phyloP scores from a whole-genome alignment of 2,329 filamentous ascomycete species.

The Colletotrichum magnum region DNA sequence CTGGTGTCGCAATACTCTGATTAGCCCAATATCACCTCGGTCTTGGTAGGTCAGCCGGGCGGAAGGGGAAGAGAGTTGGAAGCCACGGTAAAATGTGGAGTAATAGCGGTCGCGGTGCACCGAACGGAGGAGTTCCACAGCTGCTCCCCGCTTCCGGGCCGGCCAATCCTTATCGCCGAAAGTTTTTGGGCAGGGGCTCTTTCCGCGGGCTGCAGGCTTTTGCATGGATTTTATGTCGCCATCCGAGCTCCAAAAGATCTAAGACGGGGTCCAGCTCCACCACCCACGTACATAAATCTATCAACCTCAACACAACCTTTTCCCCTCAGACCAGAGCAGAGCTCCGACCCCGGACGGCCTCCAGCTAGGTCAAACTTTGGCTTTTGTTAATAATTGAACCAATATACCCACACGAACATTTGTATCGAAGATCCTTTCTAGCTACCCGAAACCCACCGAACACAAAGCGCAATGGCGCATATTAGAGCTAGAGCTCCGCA shows the following conservation, averaged over 20 bases:
- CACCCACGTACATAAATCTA: constrained; percentile 36
- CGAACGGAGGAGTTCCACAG: constrained; percentile 5
- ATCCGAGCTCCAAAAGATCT: constrained; percentile 39
- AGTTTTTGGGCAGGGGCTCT: constrained; percentile 9
- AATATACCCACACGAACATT: background rate
- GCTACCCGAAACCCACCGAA: background rate
- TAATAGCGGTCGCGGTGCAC: constrained; percentile 21
- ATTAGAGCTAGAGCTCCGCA: constrained; percentile 50
- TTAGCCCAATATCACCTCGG: constrained; percentile 11
- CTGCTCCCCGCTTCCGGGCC: constrained; percentile 35
- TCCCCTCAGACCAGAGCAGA: constrained; percentile 9
- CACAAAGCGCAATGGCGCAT: constrained; percentile 48
- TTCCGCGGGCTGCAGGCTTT: constrained; percentile 35
- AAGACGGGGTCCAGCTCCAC: constrained; percentile 31
- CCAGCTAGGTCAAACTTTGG: background rate
- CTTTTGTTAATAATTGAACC: background rate
- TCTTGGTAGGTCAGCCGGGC: constrained; percentile 8
- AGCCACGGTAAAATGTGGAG: constrained; percentile 34
- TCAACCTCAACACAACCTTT: constrained; percentile 2
- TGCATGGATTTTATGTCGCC: constrained; percentile 38
- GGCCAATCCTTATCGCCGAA: constrained; percentile 40
- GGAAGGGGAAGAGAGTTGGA: constrained; percentile 5
- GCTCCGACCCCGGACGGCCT: constrained; percentile 9
- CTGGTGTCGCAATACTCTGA: background rate
- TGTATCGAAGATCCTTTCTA: too few relatives aligned